Percentiles rank a stretch among this genome's conserved stretches.
These are phyloP conservation scores for Herpetospermum pedunculosum DNA, from an alignment of 306 rosid genomes.

Conservation along the genomic window DNA sequence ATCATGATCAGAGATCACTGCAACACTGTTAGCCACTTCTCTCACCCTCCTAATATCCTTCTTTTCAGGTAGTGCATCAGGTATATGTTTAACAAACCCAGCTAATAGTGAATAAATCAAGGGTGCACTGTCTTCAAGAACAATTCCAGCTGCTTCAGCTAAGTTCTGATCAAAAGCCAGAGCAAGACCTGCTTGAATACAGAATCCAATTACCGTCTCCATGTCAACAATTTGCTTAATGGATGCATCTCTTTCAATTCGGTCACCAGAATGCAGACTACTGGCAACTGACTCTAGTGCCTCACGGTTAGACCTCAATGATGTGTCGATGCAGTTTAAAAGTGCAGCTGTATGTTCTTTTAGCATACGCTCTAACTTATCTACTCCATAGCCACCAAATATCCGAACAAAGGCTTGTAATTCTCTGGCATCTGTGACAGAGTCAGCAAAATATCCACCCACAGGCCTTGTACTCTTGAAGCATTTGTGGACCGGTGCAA, in stretches of 20 bases:
- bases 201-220: conserved; percentile 81
- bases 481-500: conserved; percentile 81
- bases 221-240: conserved; percentile 77
- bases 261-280: conserved; percentile 82
- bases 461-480: conserved; percentile 98
- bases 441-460: conserved; percentile 98
- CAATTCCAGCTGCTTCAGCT: conserved; percentile 86
- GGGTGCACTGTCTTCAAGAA: conserved; percentile 83
- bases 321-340: conserved; percentile 86
- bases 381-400: conserved; percentile 97
- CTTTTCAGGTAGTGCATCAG: conserved; percentile 76
- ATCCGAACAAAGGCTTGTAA: conserved; percentile 76
- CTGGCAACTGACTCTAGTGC: conserved; percentile 74
- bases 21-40: conserved; percentile 73
- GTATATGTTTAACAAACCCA: conserved; percentile 73
- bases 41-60: conserved; percentile 65
- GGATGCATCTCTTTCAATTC: conserved; percentile 74
- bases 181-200: conserved; percentile 87
- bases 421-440: conserved; percentile 83
- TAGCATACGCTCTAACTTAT: conserved; percentile 80
- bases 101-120: conserved; percentile 65
- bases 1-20: conserved; percentile 63
- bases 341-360: conserved; percentile 99
- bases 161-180: conserved; percentile 72
- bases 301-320: conserved; percentile 82